These are phyloP conservation scores for Pseudomassariella vexata DNA, from an alignment of 2,329 filamentous ascomycete species.

Conservation along the genomic window DNA sequence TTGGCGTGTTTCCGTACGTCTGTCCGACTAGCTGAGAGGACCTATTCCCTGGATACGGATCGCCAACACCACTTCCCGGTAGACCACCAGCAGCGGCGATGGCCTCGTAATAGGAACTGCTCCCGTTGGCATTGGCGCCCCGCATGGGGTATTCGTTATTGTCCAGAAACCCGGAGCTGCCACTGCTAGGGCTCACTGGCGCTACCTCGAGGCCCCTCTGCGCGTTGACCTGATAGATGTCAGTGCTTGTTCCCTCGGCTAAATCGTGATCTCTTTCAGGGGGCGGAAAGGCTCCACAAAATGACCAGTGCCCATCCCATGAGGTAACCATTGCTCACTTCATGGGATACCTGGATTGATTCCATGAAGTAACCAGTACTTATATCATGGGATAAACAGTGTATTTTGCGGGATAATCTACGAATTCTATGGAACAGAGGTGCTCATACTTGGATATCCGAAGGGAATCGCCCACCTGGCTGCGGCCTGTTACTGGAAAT, in stretches of 20 bases:
- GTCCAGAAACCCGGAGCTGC: conserved; percentile 56
- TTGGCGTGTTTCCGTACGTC: conserved; percentile 39
- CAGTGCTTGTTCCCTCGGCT: too few relatives aligned
- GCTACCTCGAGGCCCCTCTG: conserved; percentile 74
- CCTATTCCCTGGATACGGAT: conserved; percentile 21
- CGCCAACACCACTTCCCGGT: conserved; percentile 37
- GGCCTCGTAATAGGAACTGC: conserved; percentile 46
- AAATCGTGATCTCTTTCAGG: too few relatives aligned
- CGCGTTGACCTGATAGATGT: conserved; percentile 72
- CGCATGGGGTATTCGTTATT: conserved; percentile 19
- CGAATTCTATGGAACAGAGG: too few relatives aligned
- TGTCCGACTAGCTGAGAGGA: conserved; percentile 21
- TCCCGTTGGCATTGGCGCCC: conserved; percentile 11
- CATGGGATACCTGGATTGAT: too few relatives aligned
- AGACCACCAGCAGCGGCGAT: conserved; percentile 53
- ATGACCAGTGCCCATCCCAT: too few relatives aligned
- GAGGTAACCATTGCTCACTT: too few relatives aligned
- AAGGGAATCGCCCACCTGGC: conserved; percentile 95
- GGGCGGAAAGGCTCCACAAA: too few relatives aligned
- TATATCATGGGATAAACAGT: too few relatives aligned
- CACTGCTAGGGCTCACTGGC: conserved; percentile 76
- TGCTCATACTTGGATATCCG: too few relatives aligned
- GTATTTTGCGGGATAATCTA: too few relatives aligned
- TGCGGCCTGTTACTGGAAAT: conserved; percentile 65
- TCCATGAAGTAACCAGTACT: too few relatives aligned